Evolutionary conservation across 192 early-diverging fungal genomes (phyloP).

Genomic region (Backusella circina): DNA sequence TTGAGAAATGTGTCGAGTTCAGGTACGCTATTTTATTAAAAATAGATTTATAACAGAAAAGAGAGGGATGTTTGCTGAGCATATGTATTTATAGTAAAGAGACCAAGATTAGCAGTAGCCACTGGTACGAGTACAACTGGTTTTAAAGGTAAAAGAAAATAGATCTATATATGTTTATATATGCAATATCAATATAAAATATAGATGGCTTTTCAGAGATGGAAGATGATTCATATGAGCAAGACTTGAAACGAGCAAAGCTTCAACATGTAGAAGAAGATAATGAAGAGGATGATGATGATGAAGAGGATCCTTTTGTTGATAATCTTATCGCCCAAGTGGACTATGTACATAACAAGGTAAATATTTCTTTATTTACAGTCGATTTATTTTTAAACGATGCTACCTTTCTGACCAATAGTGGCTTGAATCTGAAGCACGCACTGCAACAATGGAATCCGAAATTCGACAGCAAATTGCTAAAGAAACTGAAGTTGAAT

Average conservation of each 20-base stretch:
- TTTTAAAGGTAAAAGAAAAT: not conserved
- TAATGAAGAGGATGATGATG: conserved; percentile 26
- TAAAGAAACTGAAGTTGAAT: conserved; percentile 37
- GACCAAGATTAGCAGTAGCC: not conserved
- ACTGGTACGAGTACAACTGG: not conserved
- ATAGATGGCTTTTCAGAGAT: not conserved
- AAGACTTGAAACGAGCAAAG: not conserved
- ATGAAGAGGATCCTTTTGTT: conserved; percentile 29
- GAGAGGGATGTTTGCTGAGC: not conserved
- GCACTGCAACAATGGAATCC: conserved; percentile 47
- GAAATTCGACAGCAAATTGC: conserved; percentile 52
- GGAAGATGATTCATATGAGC: conserved; percentile 11
- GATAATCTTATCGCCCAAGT: conserved; percentile 31
- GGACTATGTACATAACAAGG: conserved; percentile 42
- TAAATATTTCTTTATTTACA: conserved; percentile 10
- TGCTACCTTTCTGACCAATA: conserved; percentile 11
- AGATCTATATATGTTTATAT: not conserved
- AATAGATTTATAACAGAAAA: not conserved
- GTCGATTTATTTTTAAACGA: not conserved
- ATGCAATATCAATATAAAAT: not conserved
- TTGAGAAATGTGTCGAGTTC: conserved; percentile 16
- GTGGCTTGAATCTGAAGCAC: conserved; percentile 47
- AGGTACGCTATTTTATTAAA: conserved; percentile 3
- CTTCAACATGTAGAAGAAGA: not conserved
- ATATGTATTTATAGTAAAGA: not conserved